Percentiles rank a stretch among this genome's conserved stretches.
These are phyloP conservation scores for Cladosporium sp. DNA, from an alignment of 2,329 filamentous ascomycete species.

Conservation along the genomic window DNA sequence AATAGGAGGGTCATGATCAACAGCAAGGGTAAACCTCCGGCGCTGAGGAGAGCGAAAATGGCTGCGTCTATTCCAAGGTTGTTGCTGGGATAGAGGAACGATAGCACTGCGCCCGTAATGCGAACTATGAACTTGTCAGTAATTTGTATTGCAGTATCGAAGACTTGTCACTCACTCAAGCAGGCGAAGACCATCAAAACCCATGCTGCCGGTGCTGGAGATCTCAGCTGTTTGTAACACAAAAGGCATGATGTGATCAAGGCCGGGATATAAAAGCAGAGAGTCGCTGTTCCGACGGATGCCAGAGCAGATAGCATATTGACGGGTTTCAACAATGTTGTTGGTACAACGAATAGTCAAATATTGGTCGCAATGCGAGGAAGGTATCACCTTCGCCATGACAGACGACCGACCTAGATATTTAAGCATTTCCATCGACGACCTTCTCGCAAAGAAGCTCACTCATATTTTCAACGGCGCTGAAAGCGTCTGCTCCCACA, in stretches of 20 bases:
- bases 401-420: too few relatives aligned
- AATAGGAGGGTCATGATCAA: not conserved
- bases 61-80: slow-evolving; percentile 3
- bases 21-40: not conserved
- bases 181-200: slow-evolving; percentile 2
- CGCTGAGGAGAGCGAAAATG: not conserved
- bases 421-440: too few relatives aligned
- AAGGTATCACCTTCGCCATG: too few relatives aligned
- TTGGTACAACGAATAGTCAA: too few relatives aligned
- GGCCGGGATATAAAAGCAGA: not conserved
- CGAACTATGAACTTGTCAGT: not conserved
- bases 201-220: not conserved
- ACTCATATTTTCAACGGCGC: too few relatives aligned
- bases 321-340: too few relatives aligned
- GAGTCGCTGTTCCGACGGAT: slow-evolving; percentile 1
- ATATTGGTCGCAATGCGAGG: too few relatives aligned
- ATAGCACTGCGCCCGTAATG: not conserved
- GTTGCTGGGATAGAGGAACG: not conserved
- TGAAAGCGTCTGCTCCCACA: too few relatives aligned
- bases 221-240: not conserved
- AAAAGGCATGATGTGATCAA: not conserved
- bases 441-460: too few relatives aligned
- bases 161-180: slow-evolving; percentile 7
- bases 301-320: slow-evolving; percentile 4
- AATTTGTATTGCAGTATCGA: not conserved